Percentiles rank a stretch among this genome's conserved stretches.
Evolutionary conservation across 2,329 filamentous ascomycete genomes (phyloP).

Genomic region (Penicillium sp.): DNA sequence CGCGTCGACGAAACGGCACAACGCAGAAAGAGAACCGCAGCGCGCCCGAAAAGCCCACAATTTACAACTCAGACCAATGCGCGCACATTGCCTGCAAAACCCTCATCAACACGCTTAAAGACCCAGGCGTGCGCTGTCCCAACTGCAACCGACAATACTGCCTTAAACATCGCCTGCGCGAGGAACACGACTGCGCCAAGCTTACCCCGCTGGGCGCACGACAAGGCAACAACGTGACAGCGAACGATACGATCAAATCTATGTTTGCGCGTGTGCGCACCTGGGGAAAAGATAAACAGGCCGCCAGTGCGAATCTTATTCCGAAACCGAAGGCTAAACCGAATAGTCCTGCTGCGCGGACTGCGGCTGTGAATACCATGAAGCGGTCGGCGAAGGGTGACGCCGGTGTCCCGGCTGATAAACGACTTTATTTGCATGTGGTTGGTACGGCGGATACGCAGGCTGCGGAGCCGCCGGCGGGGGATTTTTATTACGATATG

Average conservation of each 20-base stretch:
- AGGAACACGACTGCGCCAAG: constrained; percentile 77
- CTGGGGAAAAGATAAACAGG: constrained; percentile 72
- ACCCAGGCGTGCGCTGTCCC: constrained; percentile 47
- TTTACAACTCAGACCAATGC: constrained; percentile 51
- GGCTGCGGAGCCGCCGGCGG: constrained; percentile 73
- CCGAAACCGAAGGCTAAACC: constrained; percentile 53
- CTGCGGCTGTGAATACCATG: constrained; percentile 66
- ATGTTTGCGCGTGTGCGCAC: constrained; percentile 71
- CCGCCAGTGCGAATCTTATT: constrained; percentile 54
- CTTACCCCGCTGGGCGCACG: constrained; percentile 56
- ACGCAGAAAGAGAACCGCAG: constrained; percentile 25
- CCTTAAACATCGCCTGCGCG: constrained; percentile 47
- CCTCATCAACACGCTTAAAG: constrained; percentile 47
- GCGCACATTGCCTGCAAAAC: constrained; percentile 47
- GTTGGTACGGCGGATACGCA: constrained; percentile 86
- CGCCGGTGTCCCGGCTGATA: constrained; percentile 69
- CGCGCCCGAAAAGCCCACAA: constrained; percentile 46
- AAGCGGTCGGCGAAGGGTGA: constrained; percentile 91
- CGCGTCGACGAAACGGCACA: constrained; percentile 41
- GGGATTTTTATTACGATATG: constrained; percentile 70
- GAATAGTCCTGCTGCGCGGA: constrained; percentile 52
- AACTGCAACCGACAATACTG: constrained; percentile 49
- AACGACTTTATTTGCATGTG: constrained; percentile 83
- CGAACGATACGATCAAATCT: constrained; percentile 60
- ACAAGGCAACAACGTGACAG: constrained; percentile 39